These are phyloP conservation scores for Lichtheimia hyalospora DNA, from an alignment of 371 early-diverging fungal species.

Conservation along the genomic window DNA sequence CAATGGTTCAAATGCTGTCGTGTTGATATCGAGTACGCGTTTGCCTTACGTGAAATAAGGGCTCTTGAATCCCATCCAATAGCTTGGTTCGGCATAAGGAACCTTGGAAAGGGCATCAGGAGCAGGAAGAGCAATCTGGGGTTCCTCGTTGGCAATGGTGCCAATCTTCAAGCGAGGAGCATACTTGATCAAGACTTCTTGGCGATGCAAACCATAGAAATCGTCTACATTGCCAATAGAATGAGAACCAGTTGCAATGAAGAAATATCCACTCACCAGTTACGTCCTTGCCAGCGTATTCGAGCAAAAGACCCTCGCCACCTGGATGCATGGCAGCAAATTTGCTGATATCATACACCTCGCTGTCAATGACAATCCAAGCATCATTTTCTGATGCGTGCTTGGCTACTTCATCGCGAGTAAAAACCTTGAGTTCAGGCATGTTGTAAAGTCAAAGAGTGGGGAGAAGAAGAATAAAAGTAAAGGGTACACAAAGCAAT, in stretches of 20 bases:
- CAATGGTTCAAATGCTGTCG: too few relatives aligned
- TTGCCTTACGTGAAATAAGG: slow-evolving; percentile 58
- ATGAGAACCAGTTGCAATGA: neutral
- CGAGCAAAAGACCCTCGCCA: slow-evolving; percentile 66
- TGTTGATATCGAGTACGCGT: neutral
- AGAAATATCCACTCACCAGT: slow-evolving; percentile 1
- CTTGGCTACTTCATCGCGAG: slow-evolving; percentile 69
- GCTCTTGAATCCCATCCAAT: slow-evolving; percentile 57
- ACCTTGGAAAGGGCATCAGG: slow-evolving; percentile 49
- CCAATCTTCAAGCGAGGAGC: slow-evolving; percentile 45
- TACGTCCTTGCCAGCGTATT: slow-evolving; percentile 38
- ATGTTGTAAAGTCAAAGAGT: neutral
- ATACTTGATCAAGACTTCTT: slow-evolving; percentile 60
- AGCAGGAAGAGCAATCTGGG: slow-evolving; percentile 23
- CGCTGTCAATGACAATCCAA: slow-evolving; percentile 83
- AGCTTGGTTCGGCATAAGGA: slow-evolving; percentile 63
- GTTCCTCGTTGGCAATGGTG: slow-evolving; percentile 34
- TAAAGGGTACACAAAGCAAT: neutral
- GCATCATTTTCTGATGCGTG: slow-evolving; percentile 74
- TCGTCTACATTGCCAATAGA: slow-evolving; percentile 9
- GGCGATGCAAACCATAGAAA: slow-evolving; percentile 74
- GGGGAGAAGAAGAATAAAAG: neutral
- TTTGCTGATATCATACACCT: slow-evolving; percentile 86
- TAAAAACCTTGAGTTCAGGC: slow-evolving; percentile 31
- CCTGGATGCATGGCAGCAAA: slow-evolving; percentile 93